Evolutionary conservation across 257 asterid species (phyloP).

Genomic region (Scutellaria minor): DNA sequence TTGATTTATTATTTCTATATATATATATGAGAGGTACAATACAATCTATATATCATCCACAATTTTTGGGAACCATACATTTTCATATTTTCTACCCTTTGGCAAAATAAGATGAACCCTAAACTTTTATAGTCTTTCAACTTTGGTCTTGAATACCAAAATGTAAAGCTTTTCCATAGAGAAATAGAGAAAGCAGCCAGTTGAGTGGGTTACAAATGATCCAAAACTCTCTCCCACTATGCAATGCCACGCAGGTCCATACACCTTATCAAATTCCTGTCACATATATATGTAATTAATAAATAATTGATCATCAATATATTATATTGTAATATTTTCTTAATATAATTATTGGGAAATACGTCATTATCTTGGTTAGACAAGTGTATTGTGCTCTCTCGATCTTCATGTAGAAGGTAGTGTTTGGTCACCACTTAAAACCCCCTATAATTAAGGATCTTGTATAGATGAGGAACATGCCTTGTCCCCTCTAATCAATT

Average conservation of each 20-base stretch:
- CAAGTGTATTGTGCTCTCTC: conserved; percentile 8
- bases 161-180: conserved; percentile 67
- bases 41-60: too few species aligned
- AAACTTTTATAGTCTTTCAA: conserved; percentile 36
- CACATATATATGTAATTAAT: not conserved
- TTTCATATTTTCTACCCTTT: too few species aligned
- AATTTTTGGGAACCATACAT: too few species aligned
- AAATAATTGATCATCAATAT: not conserved
- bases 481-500: not conserved
- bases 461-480: conserved; percentile 3
- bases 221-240: conserved; percentile 83
- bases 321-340: not conserved
- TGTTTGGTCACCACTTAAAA: not conserved
- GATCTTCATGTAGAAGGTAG: not conserved
- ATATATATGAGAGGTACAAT: too few species aligned
- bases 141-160: conserved; percentile 71
- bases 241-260: conserved; percentile 89
- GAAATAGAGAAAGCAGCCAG: conserved; percentile 74
- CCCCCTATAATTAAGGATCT: conserved; percentile 29
- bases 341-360: not conserved
- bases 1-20: too few species aligned
- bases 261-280: conserved; percentile 75
- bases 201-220: conserved; percentile 74
- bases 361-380: conserved; percentile 33
- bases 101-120: too few species aligned